Evolutionary conservation across 73 alveolate genomes (phyloP).

Genomic region (Tetrahymena thermophila): DNA sequence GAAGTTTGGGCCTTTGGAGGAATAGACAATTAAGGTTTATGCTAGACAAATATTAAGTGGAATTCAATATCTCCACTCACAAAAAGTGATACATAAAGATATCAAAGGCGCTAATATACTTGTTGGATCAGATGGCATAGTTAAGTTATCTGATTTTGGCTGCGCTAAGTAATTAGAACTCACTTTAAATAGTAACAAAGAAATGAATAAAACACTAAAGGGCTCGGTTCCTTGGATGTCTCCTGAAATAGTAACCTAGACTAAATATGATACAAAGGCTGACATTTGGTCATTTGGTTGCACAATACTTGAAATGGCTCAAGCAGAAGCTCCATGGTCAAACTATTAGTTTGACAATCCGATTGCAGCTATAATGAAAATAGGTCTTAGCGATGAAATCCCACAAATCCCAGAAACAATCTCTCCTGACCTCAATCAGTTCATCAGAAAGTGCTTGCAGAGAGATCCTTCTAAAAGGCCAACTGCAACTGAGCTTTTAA

Average conservation of each 20-base stretch:
- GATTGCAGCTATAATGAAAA: slow-evolving; percentile 18
- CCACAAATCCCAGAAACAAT: slow-evolving; percentile 38
- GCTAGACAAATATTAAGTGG: slow-evolving; percentile 63
- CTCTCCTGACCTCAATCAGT: not conserved
- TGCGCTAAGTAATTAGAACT: slow-evolving; percentile 33
- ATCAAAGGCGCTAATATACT: slow-evolving; percentile 87
- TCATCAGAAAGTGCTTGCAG: slow-evolving; percentile 21
- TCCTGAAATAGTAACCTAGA: slow-evolving; percentile 19
- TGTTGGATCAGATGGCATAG: slow-evolving; percentile 67
- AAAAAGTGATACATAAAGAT: slow-evolving; percentile 80
- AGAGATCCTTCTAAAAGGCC: slow-evolving; percentile 35
- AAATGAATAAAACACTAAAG: not conserved
- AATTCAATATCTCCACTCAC: slow-evolving; percentile 61
- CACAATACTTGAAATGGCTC: slow-evolving; percentile 27
- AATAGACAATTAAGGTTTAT: slow-evolving; percentile 8
- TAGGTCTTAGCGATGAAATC: slow-evolving; percentile 12
- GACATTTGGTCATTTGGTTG: slow-evolving; percentile 60
- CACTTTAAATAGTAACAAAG: slow-evolving; percentile 18
- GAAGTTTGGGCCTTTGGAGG: slow-evolving; percentile 26
- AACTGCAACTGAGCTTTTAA: slow-evolving; percentile 33
- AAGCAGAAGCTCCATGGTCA: slow-evolving; percentile 42
- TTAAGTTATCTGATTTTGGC: slow-evolving; percentile 91
- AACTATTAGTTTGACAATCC: slow-evolving; percentile 28
- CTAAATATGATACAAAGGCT: slow-evolving; percentile 5
- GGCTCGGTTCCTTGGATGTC: slow-evolving; percentile 44